These are phyloP conservation scores for Cadophora malorum DNA, from an alignment of 2,329 filamentous ascomycete species.

Conservation along the genomic window DNA sequence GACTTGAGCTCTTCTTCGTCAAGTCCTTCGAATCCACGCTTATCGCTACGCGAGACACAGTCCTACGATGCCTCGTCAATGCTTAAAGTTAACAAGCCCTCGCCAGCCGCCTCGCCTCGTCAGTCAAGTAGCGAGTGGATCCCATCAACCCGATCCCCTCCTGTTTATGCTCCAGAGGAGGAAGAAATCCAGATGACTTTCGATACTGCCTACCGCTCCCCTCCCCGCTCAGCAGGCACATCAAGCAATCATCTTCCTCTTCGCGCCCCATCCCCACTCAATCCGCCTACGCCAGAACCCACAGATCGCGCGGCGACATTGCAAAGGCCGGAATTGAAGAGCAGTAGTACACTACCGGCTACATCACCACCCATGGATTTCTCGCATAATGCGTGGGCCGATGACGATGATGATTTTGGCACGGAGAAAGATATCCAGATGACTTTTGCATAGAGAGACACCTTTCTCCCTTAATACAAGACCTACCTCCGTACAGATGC, in stretches of 20 bases:
- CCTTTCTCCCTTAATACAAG: neutral
- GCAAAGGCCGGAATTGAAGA: conserved; percentile 50
- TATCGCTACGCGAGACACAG: conserved; percentile 52
- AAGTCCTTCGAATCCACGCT: conserved; percentile 32
- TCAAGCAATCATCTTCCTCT: conserved; percentile 32
- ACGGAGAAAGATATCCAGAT: conserved; percentile 78
- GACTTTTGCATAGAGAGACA: conserved; percentile 66
- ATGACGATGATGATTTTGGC: conserved; percentile 72
- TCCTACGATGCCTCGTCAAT: conserved; percentile 52
- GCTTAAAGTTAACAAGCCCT: conserved; percentile 34
- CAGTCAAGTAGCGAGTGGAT: conserved; percentile 30
- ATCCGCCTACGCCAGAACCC: conserved; percentile 26
- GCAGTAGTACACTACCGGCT: conserved; percentile 57
- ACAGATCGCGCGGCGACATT: conserved; percentile 29
- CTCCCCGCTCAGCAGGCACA: conserved; percentile 31
- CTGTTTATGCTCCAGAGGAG: conserved; percentile 35
- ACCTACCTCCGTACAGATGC: neutral
- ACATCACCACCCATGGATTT: conserved; percentile 48
- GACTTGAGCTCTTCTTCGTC: conserved; percentile 50
- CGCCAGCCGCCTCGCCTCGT: conserved; percentile 31
- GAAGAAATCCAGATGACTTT: conserved; percentile 74
- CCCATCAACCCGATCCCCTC: conserved; percentile 25
- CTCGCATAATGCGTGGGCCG: conserved; percentile 72
- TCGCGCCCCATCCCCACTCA: conserved; percentile 15
- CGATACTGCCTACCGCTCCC: conserved; percentile 60